Percentiles rank a stretch among this genome's conserved stretches.
phyloP scores from a whole-genome alignment of 306 rosid species.

The Carpinus viminea region DNA sequence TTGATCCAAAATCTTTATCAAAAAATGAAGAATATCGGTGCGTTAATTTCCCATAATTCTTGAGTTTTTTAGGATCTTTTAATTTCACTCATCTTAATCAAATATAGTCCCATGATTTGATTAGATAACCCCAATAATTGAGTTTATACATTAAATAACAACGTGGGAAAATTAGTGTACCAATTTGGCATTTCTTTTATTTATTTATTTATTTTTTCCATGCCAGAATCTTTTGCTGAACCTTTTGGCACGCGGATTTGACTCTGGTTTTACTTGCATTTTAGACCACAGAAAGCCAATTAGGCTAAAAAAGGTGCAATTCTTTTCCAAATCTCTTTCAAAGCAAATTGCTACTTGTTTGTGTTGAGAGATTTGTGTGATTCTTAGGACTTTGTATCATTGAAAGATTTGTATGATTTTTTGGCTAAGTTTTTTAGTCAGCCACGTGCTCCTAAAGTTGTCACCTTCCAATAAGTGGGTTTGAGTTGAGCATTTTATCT shows the following conservation, averaged over 20 bases:
- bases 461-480: background rate
- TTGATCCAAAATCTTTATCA: background rate
- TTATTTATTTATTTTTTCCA: too few relatives aligned
- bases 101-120: background rate
- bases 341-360: background rate
- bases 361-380: background rate
- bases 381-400: background rate
- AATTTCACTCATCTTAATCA: background rate
- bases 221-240: background rate
- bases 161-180: background rate
- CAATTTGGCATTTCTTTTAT: background rate
- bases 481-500: background rate
- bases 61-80: too few relatives aligned
- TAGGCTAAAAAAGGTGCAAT: background rate
- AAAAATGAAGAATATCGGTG: background rate
- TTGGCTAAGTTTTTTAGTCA: background rate
- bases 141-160: background rate
- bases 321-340: background rate
- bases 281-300: background rate
- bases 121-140: background rate
- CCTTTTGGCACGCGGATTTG: conserved; percentile 32
- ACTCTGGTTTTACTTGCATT: background rate
- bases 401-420: background rate
- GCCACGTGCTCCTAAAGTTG: background rate
- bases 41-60: too few relatives aligned